Evolutionary conservation across 2,329 filamentous ascomycete genomes (phyloP).

Genomic region (Hortaea werneckii): DNA sequence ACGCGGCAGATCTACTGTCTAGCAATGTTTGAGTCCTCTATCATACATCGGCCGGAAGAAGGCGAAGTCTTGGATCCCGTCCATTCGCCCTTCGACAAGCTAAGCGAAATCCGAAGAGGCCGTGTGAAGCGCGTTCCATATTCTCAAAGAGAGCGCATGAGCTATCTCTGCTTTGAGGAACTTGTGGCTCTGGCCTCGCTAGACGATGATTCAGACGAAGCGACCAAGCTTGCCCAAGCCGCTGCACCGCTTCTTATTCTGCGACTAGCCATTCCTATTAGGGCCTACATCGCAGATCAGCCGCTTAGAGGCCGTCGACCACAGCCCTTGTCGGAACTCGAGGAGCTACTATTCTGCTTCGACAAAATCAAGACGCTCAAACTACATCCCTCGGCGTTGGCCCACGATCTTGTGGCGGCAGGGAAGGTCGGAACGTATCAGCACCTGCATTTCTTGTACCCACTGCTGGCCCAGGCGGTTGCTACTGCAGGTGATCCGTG

Average conservation of each 20-base stretch:
- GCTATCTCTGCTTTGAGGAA: constrained; percentile 71
- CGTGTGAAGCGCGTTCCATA: constrained; percentile 60
- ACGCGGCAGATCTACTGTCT: constrained; percentile 61
- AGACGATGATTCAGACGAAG: constrained; percentile 24
- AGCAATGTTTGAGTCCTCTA: constrained; percentile 69
- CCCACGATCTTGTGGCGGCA: constrained; percentile 10
- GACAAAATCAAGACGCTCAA: constrained; percentile 54
- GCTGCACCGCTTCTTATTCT: constrained; percentile 74
- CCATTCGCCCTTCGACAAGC: constrained; percentile 46
- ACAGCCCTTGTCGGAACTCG: constrained; percentile 69
- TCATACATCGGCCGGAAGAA: constrained; percentile 63
- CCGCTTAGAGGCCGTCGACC: constrained; percentile 82
- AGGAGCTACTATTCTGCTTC: constrained; percentile 66
- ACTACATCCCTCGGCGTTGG: constrained; percentile 48
- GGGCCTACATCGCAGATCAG: constrained; percentile 81
- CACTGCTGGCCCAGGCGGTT: constrained; percentile 58
- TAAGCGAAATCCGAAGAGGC: constrained; percentile 59
- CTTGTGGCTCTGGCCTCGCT: constrained; percentile 38
- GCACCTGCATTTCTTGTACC: constrained; percentile 73
- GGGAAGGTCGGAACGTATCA: constrained; percentile 45
- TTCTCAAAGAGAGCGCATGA: constrained; percentile 58
- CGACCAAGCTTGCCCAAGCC: constrained; percentile 59
- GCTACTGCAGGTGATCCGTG: constrained; percentile 51
- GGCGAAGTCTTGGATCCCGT: constrained; percentile 46
- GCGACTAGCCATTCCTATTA: constrained; percentile 68